Base-by-base conservation (phyloP, 2,329 filamentous ascomycete species). In the Chaetomium sp. region DNA sequence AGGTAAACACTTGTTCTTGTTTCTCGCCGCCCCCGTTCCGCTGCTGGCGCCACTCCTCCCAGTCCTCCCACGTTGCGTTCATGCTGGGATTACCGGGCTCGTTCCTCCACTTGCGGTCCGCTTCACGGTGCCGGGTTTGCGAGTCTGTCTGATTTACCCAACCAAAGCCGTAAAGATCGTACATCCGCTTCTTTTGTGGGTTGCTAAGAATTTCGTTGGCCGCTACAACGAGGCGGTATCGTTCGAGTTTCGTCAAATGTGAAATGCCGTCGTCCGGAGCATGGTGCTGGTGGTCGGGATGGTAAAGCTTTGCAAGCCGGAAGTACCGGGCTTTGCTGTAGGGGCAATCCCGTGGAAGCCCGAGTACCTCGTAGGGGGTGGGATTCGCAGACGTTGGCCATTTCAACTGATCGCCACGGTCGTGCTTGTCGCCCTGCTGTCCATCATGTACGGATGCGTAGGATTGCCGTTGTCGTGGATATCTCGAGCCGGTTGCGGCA, bases 61-160 rank as follows among this genome's bases (percentile, higher is more conserved):
- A 97, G 75, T 99, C 95, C 75, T 99, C 95, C 95, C 95, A 99
- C 0, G 95, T 98, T 0, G 92, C 95, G 75, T 98, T 98, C 70
- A 79, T 78, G 58, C 82, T 83, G 13, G 85, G 76, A 62, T 77
- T 83, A 27, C 80, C 80, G 0, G 81, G 79, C 38, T 75, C 74
- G 16, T 78, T 71, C 42, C 83, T 80, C 85, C 85, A 88, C 4
- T 76, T 73, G 27, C 73, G 75, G 67, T 86, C 80, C 19, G 77
- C 75, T 2, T 75, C 69, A 47, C 81, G 78, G 60, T 75, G 74
- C 2, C 66, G 50, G n/a, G 73, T 74, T 45, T 78, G 74, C 69
- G 79, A 73, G 60, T 90, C 89, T 71, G 79, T 86, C 57, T 77
- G 79, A 71, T 89, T 78, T 5, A 82, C 82, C 95, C 95, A 99